These are phyloP conservation scores for Rhodotorula sp. DNA, from an alignment of 1,284 basidiomycete genomes.

Conservation along the genomic window DNA sequence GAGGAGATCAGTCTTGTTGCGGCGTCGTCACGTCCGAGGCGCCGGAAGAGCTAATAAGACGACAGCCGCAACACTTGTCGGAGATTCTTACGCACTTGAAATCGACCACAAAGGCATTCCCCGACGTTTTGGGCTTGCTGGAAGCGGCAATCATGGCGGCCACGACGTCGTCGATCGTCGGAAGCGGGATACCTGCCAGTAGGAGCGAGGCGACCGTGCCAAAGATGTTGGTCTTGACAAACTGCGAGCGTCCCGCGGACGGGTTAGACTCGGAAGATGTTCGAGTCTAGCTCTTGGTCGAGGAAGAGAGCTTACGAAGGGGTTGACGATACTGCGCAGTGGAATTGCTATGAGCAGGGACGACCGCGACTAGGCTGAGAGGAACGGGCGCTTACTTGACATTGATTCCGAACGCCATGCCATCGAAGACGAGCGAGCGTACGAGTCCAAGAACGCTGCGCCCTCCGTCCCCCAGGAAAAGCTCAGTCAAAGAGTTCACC, in stretches of 20 bases:
- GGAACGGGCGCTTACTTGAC: conserved; percentile 56
- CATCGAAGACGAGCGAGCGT: conserved; percentile 54
- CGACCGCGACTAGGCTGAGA: neutral
- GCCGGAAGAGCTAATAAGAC: too few species aligned
- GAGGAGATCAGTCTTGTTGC: too few species aligned
- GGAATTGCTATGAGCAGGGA: conserved; percentile 8
- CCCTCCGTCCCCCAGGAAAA: too few species aligned
- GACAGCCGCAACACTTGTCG: neutral
- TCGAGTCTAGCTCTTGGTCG: neutral
- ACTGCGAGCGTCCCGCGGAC: neutral
- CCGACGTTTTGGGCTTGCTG: conserved; percentile 5
- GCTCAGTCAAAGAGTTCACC: too few species aligned
- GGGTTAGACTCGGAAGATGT: neutral
- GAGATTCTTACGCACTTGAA: conserved; percentile 9
- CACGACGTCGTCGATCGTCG: conserved; percentile 34
- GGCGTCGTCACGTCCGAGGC: too few species aligned
- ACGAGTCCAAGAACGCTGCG: conserved; percentile 55
- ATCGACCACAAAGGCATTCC: conserved; percentile 33
- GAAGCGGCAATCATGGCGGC: conserved; percentile 37
- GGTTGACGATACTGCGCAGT: conserved; percentile 51
- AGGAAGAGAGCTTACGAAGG: conserved; percentile 41
- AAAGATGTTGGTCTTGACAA: conserved; percentile 52
- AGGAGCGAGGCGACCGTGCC: conserved; percentile 51
- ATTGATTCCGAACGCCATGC: conserved; percentile 51
- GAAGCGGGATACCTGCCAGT: conserved; percentile 56